Evolutionary conservation across 441 rosid species (phyloP).

Genomic region (Biscutella laevigata): DNA sequence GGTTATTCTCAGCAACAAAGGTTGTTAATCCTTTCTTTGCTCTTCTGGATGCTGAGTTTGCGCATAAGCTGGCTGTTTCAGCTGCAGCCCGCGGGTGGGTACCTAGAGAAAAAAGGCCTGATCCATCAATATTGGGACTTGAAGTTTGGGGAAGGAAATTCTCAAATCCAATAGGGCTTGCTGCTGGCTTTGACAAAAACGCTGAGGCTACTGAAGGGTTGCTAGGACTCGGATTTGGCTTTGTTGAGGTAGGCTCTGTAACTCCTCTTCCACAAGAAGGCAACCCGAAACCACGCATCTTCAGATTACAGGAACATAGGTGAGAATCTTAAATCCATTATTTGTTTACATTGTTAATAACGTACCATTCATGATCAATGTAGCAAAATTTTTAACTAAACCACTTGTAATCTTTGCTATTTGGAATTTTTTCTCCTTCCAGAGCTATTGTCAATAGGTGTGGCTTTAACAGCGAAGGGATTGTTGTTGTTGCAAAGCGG

Average conservation of each 20-base stretch:
- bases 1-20: conserved; percentile 87
- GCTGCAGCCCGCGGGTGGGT: conserved; percentile 98
- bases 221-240: conserved; percentile 87
- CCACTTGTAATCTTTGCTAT: conserved; percentile 9
- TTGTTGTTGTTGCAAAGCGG: conserved; percentile 87
- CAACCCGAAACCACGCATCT: conserved; percentile 88
- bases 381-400: background rate
- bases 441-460: conserved; percentile 93
- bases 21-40: conserved; percentile 92
- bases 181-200: conserved; percentile 98
- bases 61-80: conserved; percentile 75
- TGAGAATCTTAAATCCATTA: conserved; percentile 28
- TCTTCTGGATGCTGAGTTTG: conserved; percentile 84
- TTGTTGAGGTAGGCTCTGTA: conserved; percentile 94
- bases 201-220: conserved; percentile 94
- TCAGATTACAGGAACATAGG: conserved; percentile 77
- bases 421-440: too few species aligned
- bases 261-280: conserved; percentile 98
- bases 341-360: background rate
- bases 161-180: conserved; percentile 91
- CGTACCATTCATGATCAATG: background rate
- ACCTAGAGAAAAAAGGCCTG: conserved; percentile 89
- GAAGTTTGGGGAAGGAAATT: conserved; percentile 96
- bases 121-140: conserved; percentile 62
- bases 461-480: conserved; percentile 96